These are phyloP conservation scores for Orbilia oligospora DNA, from an alignment of 2,329 filamentous ascomycete genomes.

Conservation along the genomic window DNA sequence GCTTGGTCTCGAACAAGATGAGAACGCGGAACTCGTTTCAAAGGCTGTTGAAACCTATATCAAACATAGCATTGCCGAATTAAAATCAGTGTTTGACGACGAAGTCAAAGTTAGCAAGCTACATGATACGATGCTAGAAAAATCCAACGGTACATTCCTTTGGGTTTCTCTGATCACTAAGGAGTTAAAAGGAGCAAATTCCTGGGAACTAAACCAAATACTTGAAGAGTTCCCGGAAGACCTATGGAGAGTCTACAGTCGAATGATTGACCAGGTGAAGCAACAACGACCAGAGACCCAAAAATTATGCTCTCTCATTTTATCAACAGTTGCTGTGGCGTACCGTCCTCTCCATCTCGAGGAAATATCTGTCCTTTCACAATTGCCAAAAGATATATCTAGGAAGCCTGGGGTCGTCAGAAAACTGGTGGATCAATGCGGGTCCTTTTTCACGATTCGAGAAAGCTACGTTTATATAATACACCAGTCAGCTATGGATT, in stretches of 20 bases:
- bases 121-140: conserved; percentile 62
- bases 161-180: conserved; percentile 69
- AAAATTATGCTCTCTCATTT: conserved; percentile 36
- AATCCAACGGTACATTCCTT: conserved; percentile 68
- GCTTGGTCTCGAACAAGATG: conserved; percentile 67
- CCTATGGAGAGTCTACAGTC: conserved; percentile 66
- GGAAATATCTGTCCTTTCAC: not conserved
- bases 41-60: conserved; percentile 67
- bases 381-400: conserved; percentile 44
- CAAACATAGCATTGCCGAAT: conserved; percentile 64
- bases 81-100: conserved; percentile 61
- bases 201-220: conserved; percentile 57
- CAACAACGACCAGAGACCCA: not conserved
- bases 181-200: conserved; percentile 63
- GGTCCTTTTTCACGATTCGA: conserved; percentile 67
- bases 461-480: conserved; percentile 66
- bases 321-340: not conserved
- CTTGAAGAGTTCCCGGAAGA: conserved; percentile 65
- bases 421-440: conserved; percentile 66
- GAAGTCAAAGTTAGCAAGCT: conserved; percentile 63
- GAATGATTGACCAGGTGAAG: conserved; percentile 67
- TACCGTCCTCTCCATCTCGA: conserved; percentile 7
- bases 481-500: conserved; percentile 69
- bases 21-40: conserved; percentile 65
- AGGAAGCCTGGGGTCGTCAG: conserved; percentile 60